These are phyloP conservation scores for Uncinocarpus reesii DNA, from an alignment of 2,329 filamentous ascomycete genomes.

Conservation along the genomic window DNA sequence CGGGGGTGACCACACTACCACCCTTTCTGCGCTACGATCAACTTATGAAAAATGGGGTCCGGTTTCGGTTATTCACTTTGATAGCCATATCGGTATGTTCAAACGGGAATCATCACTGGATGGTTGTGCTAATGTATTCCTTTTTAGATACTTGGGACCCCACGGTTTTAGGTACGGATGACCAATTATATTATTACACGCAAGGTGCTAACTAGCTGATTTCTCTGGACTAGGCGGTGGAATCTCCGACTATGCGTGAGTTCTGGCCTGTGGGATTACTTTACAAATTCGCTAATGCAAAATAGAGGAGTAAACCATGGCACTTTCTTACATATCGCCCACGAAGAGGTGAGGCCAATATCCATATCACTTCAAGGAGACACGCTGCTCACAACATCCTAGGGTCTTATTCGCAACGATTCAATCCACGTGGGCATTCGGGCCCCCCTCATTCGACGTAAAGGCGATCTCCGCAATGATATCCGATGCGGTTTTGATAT, in stretches of 20 bases:
- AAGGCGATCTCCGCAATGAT: conserved; percentile 45
- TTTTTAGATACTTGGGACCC: conserved; percentile 67
- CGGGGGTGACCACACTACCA: conserved; percentile 63
- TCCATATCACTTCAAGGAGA: conserved; percentile 63
- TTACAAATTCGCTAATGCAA: conserved; percentile 31
- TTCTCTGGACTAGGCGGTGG: conserved; percentile 33
- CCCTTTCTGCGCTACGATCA: conserved; percentile 58
- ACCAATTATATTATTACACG: background rate
- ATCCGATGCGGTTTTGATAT: conserved; percentile 66
- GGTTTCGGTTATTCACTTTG: conserved; percentile 63
- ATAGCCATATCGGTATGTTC: conserved; percentile 52
- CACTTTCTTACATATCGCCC: conserved; percentile 83
- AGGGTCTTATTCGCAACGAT: conserved; percentile 44
- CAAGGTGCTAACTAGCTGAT: background rate
- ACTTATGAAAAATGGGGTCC: conserved; percentile 53
- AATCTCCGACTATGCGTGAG: conserved; percentile 43
- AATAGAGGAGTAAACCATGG: conserved; percentile 76
- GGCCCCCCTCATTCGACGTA: conserved; percentile 41
- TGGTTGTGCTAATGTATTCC: background rate
- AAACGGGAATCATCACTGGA: conserved; percentile 20
- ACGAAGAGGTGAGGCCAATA: conserved; percentile 61
- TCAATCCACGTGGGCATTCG: conserved; percentile 50
- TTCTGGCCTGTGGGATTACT: background rate
- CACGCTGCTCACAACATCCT: conserved; percentile 38
- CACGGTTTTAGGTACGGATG: conserved; percentile 22